phyloP scores from a whole-genome alignment of 1,284 basidiomycete species.

The Austropuccinia psidii region DNA sequence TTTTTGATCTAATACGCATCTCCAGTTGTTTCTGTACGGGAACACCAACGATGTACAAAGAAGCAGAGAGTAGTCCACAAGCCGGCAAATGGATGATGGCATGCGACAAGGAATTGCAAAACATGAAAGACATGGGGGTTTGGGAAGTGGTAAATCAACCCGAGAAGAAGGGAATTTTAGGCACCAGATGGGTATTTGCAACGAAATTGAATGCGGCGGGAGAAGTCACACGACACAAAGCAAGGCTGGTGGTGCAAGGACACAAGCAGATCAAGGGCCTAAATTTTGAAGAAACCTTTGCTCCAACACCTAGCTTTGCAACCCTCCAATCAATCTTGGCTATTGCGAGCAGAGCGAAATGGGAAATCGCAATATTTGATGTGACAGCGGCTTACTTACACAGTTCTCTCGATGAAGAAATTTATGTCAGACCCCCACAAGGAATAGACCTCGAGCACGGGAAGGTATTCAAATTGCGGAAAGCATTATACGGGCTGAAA shows the following conservation, averaged over 20 bases:
- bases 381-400: background rate
- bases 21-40: no score
- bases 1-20: no score
- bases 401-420: no score
- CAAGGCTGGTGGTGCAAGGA: background rate
- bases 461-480: no score
- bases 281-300: background rate
- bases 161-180: background rate
- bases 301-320: background rate
- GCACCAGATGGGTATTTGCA: background rate
- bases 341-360: background rate
- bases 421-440: no score
- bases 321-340: background rate
- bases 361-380: background rate
- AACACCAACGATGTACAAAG: background rate
- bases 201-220: constrained; percentile 7
- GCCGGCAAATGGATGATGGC: background rate
- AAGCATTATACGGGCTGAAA: no score
- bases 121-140: background rate
- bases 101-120: background rate
- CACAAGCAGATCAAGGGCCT: background rate
- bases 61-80: background rate
- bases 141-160: background rate
- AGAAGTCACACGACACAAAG: background rate
- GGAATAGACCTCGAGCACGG: no score